A percentile compares a stretch with the other conserved stretches of the same genome.
Evolutionary conservation across 352 stramenopile genomes (phyloP).

Genomic region (Globisporangium paroecandrum): DNA sequence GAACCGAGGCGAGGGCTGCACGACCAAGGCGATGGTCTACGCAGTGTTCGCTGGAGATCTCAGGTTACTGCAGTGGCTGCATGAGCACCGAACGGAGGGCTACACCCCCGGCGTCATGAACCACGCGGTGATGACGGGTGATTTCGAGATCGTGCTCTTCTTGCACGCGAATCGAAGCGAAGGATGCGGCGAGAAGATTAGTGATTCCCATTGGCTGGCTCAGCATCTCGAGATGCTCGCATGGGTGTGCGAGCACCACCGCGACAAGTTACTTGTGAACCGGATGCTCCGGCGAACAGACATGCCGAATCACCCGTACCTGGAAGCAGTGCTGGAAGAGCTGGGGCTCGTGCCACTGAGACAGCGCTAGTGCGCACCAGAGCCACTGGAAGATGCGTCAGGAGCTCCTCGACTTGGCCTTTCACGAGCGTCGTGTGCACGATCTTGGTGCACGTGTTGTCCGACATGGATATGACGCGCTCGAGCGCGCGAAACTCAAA

Average conservation of each 20-base stretch:
- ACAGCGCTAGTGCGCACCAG: conserved; percentile 18
- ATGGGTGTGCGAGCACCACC: background rate
- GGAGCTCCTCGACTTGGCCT: conserved; percentile 7
- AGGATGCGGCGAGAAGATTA: background rate
- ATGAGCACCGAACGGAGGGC: background rate
- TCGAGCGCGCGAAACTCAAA: background rate
- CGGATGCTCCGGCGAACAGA: background rate
- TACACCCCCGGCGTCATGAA: background rate
- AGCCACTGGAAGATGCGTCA: conserved; percentile 20
- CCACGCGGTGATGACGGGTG: background rate
- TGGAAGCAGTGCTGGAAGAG: background rate
- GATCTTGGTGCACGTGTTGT: conserved; percentile 11
- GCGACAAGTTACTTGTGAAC: background rate
- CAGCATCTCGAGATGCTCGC: background rate
- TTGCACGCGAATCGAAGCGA: background rate
- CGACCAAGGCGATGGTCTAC: too few relatives aligned
- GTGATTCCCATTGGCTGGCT: background rate
- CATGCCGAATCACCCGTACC: background rate
- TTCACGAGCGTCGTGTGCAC: conserved; percentile 14
- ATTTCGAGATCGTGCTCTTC: background rate
- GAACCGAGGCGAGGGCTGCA: background rate
- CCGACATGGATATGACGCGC: background rate
- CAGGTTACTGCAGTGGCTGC: background rate
- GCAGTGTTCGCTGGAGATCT: too few relatives aligned
- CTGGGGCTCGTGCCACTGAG: background rate